Conservation (phyloP, 192 early-diverging fungal species). For the Physocladia obscura region DNA sequence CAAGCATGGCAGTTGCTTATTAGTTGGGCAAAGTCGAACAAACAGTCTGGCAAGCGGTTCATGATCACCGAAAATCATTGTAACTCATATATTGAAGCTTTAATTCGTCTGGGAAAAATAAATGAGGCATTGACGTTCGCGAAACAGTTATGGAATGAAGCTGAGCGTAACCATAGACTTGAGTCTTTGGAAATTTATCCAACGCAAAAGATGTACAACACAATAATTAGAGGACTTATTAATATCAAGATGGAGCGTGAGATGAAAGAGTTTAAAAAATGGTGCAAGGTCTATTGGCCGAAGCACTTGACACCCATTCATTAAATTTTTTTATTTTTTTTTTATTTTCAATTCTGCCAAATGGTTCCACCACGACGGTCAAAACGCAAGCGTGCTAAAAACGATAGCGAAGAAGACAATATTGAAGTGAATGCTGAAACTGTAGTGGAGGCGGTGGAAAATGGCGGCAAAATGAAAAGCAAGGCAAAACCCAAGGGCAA, state of each 20-base stretch:
- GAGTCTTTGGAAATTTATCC: not conserved
- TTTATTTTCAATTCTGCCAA: too few species aligned
- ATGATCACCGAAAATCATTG: conserved; percentile 23
- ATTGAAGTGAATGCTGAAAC: too few species aligned
- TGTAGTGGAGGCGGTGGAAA: too few species aligned
- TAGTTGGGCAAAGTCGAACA: not conserved
- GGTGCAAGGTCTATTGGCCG: conserved; percentile 9
- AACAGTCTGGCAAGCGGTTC: not conserved
- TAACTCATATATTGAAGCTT: conserved; percentile 21
- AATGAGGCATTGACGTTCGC: not conserved
- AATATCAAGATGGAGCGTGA: not conserved
- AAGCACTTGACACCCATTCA: too few species aligned
- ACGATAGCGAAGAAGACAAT: too few species aligned
- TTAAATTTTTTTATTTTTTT: too few species aligned
- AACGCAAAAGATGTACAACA: conserved; percentile 5
- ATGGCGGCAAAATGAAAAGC: too few species aligned
- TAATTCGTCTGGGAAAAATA: not conserved
- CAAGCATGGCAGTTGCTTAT: not conserved
- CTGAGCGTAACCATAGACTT: not conserved
- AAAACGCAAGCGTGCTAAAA: too few species aligned
- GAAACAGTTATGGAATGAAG: not conserved
- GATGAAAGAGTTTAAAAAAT: not conserved
- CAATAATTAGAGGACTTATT: not conserved
- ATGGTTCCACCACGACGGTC: too few species aligned
- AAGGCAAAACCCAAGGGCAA: too few species aligned